phyloP scores from a whole-genome alignment of 371 early-diverging fungal species.

The Mucor piriformis region DNA sequence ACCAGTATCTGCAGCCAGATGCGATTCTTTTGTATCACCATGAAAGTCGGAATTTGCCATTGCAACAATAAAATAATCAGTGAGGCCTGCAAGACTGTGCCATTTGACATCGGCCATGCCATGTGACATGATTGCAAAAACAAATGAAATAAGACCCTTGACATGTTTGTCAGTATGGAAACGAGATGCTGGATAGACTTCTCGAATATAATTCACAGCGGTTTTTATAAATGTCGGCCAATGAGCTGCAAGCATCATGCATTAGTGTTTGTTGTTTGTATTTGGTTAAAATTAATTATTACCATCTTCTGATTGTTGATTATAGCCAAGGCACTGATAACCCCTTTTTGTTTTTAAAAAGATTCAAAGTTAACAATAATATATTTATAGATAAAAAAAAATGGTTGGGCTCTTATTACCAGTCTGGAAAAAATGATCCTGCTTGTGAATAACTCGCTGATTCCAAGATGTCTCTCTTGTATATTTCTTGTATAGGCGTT shows the following conservation, averaged over 20 bases:
- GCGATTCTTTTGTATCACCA: conserved; percentile 64
- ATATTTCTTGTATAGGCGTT: conserved; percentile 12
- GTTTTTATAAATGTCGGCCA: conserved; percentile 82
- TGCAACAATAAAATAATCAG: conserved; percentile 71
- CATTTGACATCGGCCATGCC: conserved; percentile 83
- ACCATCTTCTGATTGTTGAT: conserved; percentile 59
- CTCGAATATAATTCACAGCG: conserved; percentile 63
- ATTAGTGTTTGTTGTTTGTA: not conserved
- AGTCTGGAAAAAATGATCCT: conserved; percentile 88
- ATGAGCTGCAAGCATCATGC: conserved; percentile 60
- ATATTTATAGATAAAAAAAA: no score
- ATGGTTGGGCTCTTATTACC: conserved; percentile 63
- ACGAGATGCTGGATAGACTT: conserved; percentile 30
- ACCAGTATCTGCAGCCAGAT: conserved; percentile 78
- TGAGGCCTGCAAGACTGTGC: conserved; percentile 76
- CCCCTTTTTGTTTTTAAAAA: conserved; percentile 36
- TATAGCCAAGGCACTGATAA: conserved; percentile 56
- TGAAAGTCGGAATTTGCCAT: conserved; percentile 68
- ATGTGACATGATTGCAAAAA: conserved; percentile 84
- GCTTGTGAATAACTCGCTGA: conserved; percentile 68
- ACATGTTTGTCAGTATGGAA: conserved; percentile 26
- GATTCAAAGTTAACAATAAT: not conserved
- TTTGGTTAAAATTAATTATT: not conserved
- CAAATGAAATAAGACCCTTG: conserved; percentile 70
- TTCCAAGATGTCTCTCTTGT: conserved; percentile 44